These are phyloP conservation scores for Priceomyces haplophilus DNA, from an alignment of 805 yeast genomes.

Conservation along the genomic window DNA sequence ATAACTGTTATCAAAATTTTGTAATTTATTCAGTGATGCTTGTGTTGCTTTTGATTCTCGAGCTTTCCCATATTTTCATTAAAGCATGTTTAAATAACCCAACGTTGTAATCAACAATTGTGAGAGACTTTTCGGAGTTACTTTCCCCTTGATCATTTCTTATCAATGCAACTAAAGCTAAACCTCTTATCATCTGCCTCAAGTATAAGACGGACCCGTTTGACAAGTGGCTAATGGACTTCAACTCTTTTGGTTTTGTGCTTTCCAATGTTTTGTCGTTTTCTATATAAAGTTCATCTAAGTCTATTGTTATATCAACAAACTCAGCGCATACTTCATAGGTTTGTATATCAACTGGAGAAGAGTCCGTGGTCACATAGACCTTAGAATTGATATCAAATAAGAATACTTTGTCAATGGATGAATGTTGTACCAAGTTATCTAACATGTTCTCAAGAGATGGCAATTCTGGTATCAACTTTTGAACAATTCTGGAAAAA, in stretches of 20 bases:
- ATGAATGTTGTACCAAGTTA: slow-evolving; percentile 80
- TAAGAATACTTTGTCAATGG: slow-evolving; percentile 87
- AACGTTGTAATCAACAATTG: slow-evolving; percentile 87
- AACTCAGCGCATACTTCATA: slow-evolving; percentile 97
- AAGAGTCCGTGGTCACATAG: slow-evolving; percentile 92
- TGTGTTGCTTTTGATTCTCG: slow-evolving; percentile 16
- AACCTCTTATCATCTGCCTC: slow-evolving; percentile 88
- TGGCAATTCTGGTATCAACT: slow-evolving; percentile 84
- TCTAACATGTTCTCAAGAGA: slow-evolving; percentile 85
- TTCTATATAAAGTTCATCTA: slow-evolving; percentile 63
- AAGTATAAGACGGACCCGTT: slow-evolving; percentile 83
- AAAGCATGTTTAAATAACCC: slow-evolving; percentile 73
- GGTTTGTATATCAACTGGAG: slow-evolving; percentile 92
- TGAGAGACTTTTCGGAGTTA: slow-evolving; percentile 39
- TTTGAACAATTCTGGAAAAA: slow-evolving; percentile 88
- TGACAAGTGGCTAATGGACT: slow-evolving; percentile 71
- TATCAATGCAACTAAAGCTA: slow-evolving; percentile 85
- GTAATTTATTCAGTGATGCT: neutral
- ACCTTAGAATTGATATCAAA: slow-evolving; percentile 92
- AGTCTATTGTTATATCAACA: slow-evolving; percentile 88
- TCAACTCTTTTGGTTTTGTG: slow-evolving; percentile 37
- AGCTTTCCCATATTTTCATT: slow-evolving; percentile 64
- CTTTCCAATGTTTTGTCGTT: slow-evolving; percentile 10
- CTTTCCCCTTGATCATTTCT: slow-evolving; percentile 55
- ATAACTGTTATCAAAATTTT: neutral